Conservation (phyloP, 2,329 filamentous ascomycete genomes). For the Cladosporium sp. region DNA sequence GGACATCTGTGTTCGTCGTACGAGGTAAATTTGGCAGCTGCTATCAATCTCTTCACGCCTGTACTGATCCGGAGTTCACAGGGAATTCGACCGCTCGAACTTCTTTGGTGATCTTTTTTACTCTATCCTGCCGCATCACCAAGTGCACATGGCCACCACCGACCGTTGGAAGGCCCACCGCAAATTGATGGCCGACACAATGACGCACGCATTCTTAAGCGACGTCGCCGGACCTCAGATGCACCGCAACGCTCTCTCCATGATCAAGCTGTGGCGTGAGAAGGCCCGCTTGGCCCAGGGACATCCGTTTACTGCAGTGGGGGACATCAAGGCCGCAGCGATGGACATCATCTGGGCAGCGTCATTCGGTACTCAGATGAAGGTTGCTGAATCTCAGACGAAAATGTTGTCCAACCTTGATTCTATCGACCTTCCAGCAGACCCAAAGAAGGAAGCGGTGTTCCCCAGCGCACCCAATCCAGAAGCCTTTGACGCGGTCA, state of each 20-base stretch:
- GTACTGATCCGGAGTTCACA: not conserved
- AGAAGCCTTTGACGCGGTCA: constrained; percentile 14
- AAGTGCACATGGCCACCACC: constrained; percentile 23
- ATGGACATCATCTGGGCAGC: constrained; percentile 40
- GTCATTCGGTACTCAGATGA: constrained; percentile 34
- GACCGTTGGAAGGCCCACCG: constrained; percentile 27
- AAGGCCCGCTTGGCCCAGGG: constrained; percentile 28
- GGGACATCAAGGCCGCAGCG: constrained; percentile 34
- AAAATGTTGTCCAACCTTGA: constrained; percentile 14
- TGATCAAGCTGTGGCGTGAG: constrained; percentile 31
- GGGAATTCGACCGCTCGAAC: constrained; percentile 19
- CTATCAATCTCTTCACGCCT: constrained; percentile 18
- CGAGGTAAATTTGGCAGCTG: constrained; percentile 43
- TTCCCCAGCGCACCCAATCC: constrained; percentile 21
- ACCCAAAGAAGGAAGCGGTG: constrained; percentile 11
- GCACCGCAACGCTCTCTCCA: constrained; percentile 18
- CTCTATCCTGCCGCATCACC: constrained; percentile 21
- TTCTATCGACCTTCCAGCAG: constrained; percentile 1
- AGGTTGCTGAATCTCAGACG: constrained; percentile 22
- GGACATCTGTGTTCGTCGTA: constrained; percentile 43
- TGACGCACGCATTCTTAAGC: constrained; percentile 27
- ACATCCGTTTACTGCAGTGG: constrained; percentile 30
- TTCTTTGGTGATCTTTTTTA: constrained; percentile 30
- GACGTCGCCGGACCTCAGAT: constrained; percentile 29
- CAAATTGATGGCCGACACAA: constrained; percentile 26